Base-by-base conservation (phyloP, 2,329 filamentous ascomycete species). In the Beauveria caledonica region DNA sequence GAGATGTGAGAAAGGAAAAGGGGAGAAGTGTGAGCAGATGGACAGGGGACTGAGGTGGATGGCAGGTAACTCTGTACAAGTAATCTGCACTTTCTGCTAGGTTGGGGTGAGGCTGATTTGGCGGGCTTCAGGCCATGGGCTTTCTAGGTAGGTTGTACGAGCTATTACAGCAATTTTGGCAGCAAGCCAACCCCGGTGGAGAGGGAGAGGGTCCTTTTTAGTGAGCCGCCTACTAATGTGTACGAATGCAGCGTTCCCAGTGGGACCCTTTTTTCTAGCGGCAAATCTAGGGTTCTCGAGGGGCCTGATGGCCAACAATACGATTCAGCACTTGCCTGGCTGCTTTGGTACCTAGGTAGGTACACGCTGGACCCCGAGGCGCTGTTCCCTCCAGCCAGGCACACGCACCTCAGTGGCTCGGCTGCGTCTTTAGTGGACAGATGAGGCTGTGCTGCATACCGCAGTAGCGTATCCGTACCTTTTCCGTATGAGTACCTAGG, bases 41-140 rank as follows among this genome's bases (percentile, higher is more conserved):
- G 36, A 51, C 39, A 51, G 57, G 57, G 57, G 48, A 52, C 33
- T 2, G n/a, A 59, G 45, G 52, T 54, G 52, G 51, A 44, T 42
- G 39, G 36, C 48, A 50, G n/a, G 48, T 33, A 50, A 45, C 8
- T 2, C 33, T 13, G 53, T 46, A 55, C 39, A 57, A 57, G 54
- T 39, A 57, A 58, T 51, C 46, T 50, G 45, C 33, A 29, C 45
- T 25, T 33, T 40, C 25, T 48, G 40, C 53, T 56, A 45, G 40
- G 13, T 42, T 4, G 42, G 52, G 52, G 42, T 25, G 13, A 27
- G 39, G 27, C 44, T 25, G n/a, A 46, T 21, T 36, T 25, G 17
- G 17, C 44, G 23, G 25, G 52, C n/a, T 29, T 21, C 27, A n/a
- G 21, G 27, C 27, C 29, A 25, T 49, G 25, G 29, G 21, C 46